Base-by-base conservation (phyloP, 2,329 filamentous ascomycete species). In the Teratosphaeria zuluensis region DNA sequence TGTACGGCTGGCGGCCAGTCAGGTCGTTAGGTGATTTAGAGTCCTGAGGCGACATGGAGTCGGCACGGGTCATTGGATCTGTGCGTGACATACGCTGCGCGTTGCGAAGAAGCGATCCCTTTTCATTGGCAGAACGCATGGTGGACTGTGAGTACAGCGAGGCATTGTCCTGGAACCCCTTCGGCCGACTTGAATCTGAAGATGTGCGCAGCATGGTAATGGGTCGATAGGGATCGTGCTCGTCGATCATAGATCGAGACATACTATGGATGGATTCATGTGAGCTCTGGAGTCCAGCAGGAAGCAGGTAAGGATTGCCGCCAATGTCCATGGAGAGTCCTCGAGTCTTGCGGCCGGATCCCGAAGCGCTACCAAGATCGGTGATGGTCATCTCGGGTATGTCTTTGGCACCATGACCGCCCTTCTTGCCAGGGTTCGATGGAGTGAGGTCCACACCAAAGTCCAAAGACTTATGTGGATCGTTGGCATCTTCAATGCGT, bases 271-370 rank as follows among this genome's bases (percentile, higher is more conserved):
- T 79, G 4, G 92, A 96, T 65, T 96, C 91, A 52, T 84, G 84
- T 0, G 92, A 96, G 68, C 83, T 80, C 51, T 94, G 85, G 21
- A 92, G 70, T 57, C 84, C 85, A 1, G 89, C 89, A 4, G 94
- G 92, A n/a, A 97, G 80, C n/a, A 99, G 82, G 72, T 97, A 99
- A 1, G 94, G 94, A 66, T 86, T 94, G 35, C 83, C 84, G 69
- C 88, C 84, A 81, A 92, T 68, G 62, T 84, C 82, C 67, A 85
- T 72, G 16, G 84, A 86, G 62, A 85, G 65, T 14, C 81, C 81
- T 51, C 80, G 78, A 55, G 67, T 70, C 64, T 72, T 70, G 31
- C 60, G 35, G 11, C 56, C 51, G 5, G 59, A 61, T 68, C 58
- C 56, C 53, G 56, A 59, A 30, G 59, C 56, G 19, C 33, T 58